Evolutionary conservation across 257 asterid species (phyloP).

Genomic region (Sherardia arvensis): DNA sequence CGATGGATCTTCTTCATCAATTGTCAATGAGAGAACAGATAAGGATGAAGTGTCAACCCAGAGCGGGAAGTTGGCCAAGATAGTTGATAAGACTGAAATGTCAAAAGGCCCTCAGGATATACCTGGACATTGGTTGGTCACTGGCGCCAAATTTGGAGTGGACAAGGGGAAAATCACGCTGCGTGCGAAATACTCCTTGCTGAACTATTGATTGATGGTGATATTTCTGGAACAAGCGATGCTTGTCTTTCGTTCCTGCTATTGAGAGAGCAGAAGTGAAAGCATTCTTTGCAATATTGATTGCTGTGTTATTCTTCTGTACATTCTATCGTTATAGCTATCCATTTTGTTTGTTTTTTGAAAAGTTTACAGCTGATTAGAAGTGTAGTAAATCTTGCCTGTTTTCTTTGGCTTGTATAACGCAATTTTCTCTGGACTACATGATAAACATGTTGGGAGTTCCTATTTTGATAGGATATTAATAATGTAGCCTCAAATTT

Average conservation of each 20-base stretch:
- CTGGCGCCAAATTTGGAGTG: slow-evolving; percentile 99
- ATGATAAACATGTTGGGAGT: slow-evolving; percentile 4
- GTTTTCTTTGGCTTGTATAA: slow-evolving; percentile 1
- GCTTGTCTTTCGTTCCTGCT: not conserved
- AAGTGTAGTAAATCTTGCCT: not conserved
- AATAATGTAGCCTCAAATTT: too few relatives aligned
- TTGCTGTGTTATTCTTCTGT: slow-evolving; percentile 20
- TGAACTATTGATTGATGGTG: slow-evolving; percentile 61
- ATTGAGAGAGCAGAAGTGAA: slow-evolving; percentile 1
- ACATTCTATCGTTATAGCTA: slow-evolving; percentile 19
- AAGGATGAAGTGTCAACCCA: slow-evolving; percentile 48
- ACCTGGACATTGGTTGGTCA: slow-evolving; percentile 96
- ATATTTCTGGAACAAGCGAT: not conserved
- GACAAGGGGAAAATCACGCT: slow-evolving; percentile 79
- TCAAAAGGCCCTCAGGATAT: slow-evolving; percentile 94
- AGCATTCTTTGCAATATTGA: slow-evolving; percentile 21
- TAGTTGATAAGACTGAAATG: slow-evolving; percentile 93
- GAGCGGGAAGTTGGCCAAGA: slow-evolving; percentile 64
- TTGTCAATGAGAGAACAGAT: slow-evolving; percentile 24
- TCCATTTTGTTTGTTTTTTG: slow-evolving; percentile 8
- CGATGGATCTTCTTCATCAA: slow-evolving; percentile 59
- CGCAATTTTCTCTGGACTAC: slow-evolving; percentile 1
- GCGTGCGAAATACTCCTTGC: slow-evolving; percentile 78
- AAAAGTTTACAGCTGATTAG: slow-evolving; percentile 6
- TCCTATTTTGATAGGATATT: too few relatives aligned